Evolutionary conservation across 176 grass and related monocot genomes (phyloP), one percentile per base, ranked within the genome.

Genomic region (Olyra latifolia): DNA sequence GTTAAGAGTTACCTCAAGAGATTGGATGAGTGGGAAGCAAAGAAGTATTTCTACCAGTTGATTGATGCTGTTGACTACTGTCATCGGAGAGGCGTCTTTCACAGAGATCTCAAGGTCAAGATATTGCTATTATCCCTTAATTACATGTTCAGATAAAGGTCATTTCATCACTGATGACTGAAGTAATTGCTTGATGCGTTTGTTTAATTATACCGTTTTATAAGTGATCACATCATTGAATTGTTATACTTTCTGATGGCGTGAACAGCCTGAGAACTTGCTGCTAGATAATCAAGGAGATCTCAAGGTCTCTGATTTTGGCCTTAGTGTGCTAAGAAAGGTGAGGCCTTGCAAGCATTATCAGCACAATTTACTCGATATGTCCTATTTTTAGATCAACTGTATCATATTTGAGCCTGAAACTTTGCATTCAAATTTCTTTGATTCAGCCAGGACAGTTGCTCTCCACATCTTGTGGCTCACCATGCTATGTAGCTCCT

Each of bases 61-160:
- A 90, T 96, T 65, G 90, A 96, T 88, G 90, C 79, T 5, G 82
- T 96, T 32, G 87, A 96, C 85, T 96, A 92, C 39, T 96, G 89
- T 32, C 93, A 96, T 24, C 68, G 80, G 25, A 90, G 65, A 88
- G 89, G 88, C 46, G 70, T 92, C 42, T 92, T 78, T 45, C 93
- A 96, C 58, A 89, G 93, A 83, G 93, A 90, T 68, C 87, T 96
- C 42, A 96, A 96, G 90, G 93, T 90, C 39, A 74, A 41, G 45
- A 63, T 30, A 54, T 15, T 60, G 16, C 19, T 5, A 3, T 45
- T 47, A 27, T 75, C 24, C 12, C 0, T 35, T 72, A 20, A 11
- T 41, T 58, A 39, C 43, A 28, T 38, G 56, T n/a, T 3, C 27
- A 45, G 46, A 47, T 32, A 61, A 17, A 38, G 32, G 9, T 8